These are phyloP conservation scores for Botrytis tulipae DNA, from an alignment of 2,329 filamentous ascomycete genomes.

Conservation along the genomic window DNA sequence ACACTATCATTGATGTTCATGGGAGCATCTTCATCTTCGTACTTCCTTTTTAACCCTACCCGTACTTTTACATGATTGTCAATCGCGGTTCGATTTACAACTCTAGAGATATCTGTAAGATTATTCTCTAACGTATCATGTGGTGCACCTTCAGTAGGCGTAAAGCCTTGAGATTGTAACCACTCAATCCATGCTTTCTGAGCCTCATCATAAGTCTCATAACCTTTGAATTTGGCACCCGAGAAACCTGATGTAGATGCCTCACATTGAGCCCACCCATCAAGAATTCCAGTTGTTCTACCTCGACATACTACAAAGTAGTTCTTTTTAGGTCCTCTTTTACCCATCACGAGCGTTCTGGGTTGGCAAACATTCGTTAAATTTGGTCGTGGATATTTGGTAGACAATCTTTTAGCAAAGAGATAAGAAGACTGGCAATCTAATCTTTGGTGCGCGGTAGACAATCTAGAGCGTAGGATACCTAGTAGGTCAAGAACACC, in stretches of 20 bases:
- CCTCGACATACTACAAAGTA: conserved; percentile 26
- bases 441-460: background rate
- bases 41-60: background rate
- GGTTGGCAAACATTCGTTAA: background rate
- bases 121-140: background rate
- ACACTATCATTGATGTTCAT: background rate
- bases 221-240: conserved; percentile 21
- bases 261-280: conserved; percentile 25
- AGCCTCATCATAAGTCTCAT: conserved; percentile 19
- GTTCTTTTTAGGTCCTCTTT: conserved; percentile 13
- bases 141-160: background rate
- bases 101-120: background rate
- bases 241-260: conserved; percentile 25
- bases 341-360: background rate
- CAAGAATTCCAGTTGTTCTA: conserved; percentile 25
- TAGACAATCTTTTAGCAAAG: background rate
- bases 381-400: background rate
- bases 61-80: background rate
- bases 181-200: conserved; percentile 25
- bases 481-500: background rate
- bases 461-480: background rate
- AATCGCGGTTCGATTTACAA: background rate
- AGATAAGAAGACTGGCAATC: background rate
- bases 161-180: background rate
- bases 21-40: background rate